A percentile compares a stretch with the other conserved stretches of the same genome.
These are phyloP conservation scores for Plasmodium relictum DNA, from an alignment of 169 alveolate genomes.

Conservation along the genomic window DNA sequence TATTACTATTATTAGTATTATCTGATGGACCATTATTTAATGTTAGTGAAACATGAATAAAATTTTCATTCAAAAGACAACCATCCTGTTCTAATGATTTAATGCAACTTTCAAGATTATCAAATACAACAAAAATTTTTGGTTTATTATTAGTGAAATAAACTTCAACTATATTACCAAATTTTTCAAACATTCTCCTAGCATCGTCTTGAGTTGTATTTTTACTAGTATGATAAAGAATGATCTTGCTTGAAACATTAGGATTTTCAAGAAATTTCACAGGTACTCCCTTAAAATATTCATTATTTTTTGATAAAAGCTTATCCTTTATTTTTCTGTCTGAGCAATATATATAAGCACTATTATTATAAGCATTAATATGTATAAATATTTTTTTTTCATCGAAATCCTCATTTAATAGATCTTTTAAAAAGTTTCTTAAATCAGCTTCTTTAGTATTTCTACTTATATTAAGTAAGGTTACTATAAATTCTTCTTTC, in stretches of 20 bases:
- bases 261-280: constrained; percentile 21
- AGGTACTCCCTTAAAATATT: constrained; percentile 44
- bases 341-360: constrained; percentile 52
- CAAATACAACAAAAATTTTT: constrained; percentile 18
- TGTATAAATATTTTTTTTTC: constrained; percentile 8
- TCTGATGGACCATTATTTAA: neutral
- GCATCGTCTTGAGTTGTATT: constrained; percentile 11
- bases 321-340: constrained; percentile 3
- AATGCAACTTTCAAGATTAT: constrained; percentile 12
- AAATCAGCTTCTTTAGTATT: constrained; percentile 19
- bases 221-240: neutral
- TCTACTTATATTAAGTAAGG: constrained; percentile 43
- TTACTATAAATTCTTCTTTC: constrained; percentile 22
- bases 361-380: neutral
- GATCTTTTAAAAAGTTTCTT: constrained; percentile 17
- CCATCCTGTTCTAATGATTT: constrained; percentile 64
- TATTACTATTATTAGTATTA: neutral
- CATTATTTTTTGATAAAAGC: constrained; percentile 12
- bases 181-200: constrained; percentile 14
- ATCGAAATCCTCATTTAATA: constrained; percentile 4
- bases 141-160: neutral
- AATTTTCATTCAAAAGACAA: constrained; percentile 6
- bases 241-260: neutral
- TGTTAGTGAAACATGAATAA: constrained; percentile 10
- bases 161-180: constrained; percentile 19